Conservation (phyloP, 257 asterid species). For the Solanum appendiculatum region DNA sequence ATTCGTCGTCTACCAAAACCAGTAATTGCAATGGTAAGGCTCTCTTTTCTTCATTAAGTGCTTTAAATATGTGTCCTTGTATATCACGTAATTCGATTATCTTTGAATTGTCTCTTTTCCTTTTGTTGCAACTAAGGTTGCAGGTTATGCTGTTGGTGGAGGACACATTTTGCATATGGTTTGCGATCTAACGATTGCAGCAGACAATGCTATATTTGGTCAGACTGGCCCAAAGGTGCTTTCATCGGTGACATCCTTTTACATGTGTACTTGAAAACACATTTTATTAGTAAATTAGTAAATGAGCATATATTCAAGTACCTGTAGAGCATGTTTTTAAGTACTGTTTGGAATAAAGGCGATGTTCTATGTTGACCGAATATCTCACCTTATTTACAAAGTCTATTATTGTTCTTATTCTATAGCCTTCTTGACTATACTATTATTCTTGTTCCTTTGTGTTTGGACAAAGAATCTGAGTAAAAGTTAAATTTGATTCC, state of each 20-base stretch:
- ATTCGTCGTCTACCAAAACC: constrained; percentile 97
- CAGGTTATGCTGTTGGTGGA: constrained; percentile 97
- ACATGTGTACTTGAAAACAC: not conserved
- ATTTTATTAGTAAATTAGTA: not conserved
- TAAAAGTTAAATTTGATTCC: not conserved
- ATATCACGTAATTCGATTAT: not conserved
- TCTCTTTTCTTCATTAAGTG: not conserved
- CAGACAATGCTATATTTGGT: constrained; percentile 91
- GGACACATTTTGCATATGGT: constrained; percentile 97
- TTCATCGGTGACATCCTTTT: not conserved
- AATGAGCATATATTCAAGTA: not conserved
- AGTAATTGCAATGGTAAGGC: constrained; percentile 80
- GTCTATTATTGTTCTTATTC: not conserved
- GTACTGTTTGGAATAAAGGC: not conserved
- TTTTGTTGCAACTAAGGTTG: constrained; percentile 50
- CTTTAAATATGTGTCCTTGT: not conserved
- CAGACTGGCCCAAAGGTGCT: constrained; percentile 94
- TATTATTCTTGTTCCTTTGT: not conserved
- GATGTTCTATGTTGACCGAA: not conserved
- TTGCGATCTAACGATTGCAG: constrained; percentile 87
- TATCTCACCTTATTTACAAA: not conserved
- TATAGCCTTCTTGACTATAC: not conserved
- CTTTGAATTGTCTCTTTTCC: not conserved
- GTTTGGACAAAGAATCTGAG: not conserved
- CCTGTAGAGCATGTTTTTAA: not conserved